These are phyloP conservation scores for Priceomyces medius DNA, from an alignment of 805 yeast species.

Conservation along the genomic window DNA sequence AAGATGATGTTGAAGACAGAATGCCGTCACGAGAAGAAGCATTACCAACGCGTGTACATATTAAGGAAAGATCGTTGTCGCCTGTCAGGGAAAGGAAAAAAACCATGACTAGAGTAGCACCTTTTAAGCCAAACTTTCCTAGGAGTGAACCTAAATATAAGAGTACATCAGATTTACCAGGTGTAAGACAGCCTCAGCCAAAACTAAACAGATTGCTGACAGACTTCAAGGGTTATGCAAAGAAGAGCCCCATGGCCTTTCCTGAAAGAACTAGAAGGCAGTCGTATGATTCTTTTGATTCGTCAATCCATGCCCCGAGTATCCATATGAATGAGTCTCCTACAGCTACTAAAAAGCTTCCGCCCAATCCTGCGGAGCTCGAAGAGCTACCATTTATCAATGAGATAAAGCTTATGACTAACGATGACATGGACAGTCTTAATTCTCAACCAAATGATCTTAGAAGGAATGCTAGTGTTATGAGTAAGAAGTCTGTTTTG, in stretches of 20 bases:
- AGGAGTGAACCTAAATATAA: conserved; percentile 7
- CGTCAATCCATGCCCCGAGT: neutral
- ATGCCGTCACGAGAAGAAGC: neutral
- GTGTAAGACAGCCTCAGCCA: conserved; percentile 12
- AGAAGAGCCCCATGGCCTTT: neutral
- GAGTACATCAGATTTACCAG: conserved; percentile 18
- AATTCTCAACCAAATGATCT: conserved; percentile 5
- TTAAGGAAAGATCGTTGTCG: conserved; percentile 8
- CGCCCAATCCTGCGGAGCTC: conserved; percentile 17
- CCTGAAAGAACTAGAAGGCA: conserved; percentile 3
- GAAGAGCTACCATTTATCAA: conserved; percentile 39
- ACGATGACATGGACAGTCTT: conserved; percentile 7
- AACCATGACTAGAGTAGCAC: conserved; percentile 22
- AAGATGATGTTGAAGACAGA: neutral
- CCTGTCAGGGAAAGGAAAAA: conserved; percentile 16
- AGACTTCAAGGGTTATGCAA: conserved; percentile 2
- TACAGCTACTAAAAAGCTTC: conserved; percentile 14
- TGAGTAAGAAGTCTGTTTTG: conserved; percentile 35
- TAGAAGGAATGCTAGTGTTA: conserved; percentile 27
- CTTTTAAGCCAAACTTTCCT: conserved; percentile 14
- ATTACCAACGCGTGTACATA: neutral
- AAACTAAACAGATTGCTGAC: conserved; percentile 17
- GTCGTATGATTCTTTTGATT: conserved; percentile 6
- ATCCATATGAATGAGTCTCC: conserved; percentile 1
- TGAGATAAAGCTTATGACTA: conserved; percentile 28